phyloP scores from a whole-genome alignment of 192 early-diverging fungal species.

The Mortierella antarctica region DNA sequence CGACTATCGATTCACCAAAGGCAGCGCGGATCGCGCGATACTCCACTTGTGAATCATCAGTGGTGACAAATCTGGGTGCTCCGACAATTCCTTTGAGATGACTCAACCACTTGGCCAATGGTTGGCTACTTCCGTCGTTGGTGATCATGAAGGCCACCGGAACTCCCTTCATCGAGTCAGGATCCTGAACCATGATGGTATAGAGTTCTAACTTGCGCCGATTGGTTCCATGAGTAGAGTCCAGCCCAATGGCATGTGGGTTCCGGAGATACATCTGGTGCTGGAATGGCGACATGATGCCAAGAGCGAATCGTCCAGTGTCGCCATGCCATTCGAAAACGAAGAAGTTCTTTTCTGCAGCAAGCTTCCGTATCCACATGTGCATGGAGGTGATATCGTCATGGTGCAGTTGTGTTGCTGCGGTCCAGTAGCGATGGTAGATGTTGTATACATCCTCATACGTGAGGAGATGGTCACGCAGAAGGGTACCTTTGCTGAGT shows the following conservation, averaged over 20 bases:
- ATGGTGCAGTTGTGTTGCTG: background rate
- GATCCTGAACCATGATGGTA: slow-evolving; percentile 9
- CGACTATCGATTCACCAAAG: background rate
- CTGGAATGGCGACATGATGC: slow-evolving; percentile 2
- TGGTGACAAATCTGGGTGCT: background rate
- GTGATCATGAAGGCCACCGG: slow-evolving; percentile 10
- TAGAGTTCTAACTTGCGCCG: background rate
- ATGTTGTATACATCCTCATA: too few relatives aligned
- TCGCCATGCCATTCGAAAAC: background rate
- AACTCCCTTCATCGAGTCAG: background rate
- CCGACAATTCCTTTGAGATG: background rate
- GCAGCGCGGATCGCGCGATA: background rate
- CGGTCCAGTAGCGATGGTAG: too few relatives aligned
- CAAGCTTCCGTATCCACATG: background rate
- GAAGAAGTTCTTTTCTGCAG: background rate
- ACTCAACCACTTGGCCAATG: background rate
- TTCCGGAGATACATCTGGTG: background rate
- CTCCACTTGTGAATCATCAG: background rate
- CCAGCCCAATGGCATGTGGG: background rate
- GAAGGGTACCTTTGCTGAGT: too few relatives aligned
- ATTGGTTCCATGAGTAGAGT: slow-evolving; percentile 3
- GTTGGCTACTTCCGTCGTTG: background rate
- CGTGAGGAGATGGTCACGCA: too few relatives aligned
- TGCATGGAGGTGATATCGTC: background rate
- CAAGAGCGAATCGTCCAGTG: background rate